Evolutionary conservation across 306 rosid species (phyloP).

Genomic region (Delonix regia): DNA sequence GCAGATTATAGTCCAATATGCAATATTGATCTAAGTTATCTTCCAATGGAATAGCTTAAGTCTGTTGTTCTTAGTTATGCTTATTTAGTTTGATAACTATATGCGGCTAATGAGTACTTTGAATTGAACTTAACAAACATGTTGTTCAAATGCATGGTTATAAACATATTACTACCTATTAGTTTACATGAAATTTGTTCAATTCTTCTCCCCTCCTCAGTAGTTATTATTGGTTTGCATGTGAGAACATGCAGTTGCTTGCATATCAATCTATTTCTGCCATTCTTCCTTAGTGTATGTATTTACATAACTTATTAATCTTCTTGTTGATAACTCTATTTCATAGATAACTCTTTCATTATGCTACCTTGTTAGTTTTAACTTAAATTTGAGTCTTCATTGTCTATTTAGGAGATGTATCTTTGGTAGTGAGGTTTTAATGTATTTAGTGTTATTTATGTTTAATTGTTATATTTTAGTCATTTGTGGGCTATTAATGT

Average conservation of each 20-base stretch:
- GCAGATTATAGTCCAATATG: slow-evolving; percentile 84
- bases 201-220: slow-evolving; percentile 5
- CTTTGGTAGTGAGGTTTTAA: too few species aligned
- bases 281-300: neutral
- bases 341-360: too few species aligned
- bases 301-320: neutral
- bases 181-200: neutral
- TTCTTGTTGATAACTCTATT: too few species aligned
- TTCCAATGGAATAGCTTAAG: slow-evolving; percentile 93
- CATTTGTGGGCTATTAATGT: too few species aligned
- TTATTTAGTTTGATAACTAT: slow-evolving; percentile 14
- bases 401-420: too few species aligned
- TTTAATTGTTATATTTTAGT: too few species aligned
- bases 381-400: too few species aligned
- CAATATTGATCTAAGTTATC: slow-evolving; percentile 82
- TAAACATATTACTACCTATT: slow-evolving; percentile 2
- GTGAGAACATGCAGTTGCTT: neutral
- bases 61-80: slow-evolving; percentile 32
- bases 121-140: slow-evolving; percentile 6
- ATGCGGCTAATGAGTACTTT: slow-evolving; percentile 10
- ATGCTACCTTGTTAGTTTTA: too few species aligned
- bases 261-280: neutral
- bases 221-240: neutral
- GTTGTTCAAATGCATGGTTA: neutral
- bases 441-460: too few species aligned